Percentiles rank a stretch among this genome's conserved stretches.
phyloP scores from a whole-genome alignment of 2,329 filamentous ascomycete species.

The Alternaria longipes region DNA sequence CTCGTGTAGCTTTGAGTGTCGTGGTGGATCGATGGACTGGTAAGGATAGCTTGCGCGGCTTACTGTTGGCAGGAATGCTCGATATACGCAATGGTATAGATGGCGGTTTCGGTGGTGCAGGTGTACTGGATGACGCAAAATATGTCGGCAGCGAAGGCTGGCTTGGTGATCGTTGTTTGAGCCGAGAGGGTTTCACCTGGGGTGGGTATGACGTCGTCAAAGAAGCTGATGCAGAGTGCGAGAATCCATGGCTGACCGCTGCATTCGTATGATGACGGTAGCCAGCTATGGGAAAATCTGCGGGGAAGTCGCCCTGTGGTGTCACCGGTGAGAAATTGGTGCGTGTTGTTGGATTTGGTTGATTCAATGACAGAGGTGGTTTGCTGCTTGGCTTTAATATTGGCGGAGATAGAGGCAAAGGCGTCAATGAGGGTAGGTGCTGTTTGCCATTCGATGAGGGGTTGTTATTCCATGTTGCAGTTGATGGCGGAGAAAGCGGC shows the following conservation, averaged over 20 bases:
- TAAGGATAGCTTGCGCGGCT: slow-evolving; percentile 46
- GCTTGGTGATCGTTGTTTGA: slow-evolving; percentile 32
- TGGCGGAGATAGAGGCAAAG: slow-evolving; percentile 46
- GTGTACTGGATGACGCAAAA: slow-evolving; percentile 20
- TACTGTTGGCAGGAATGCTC: slow-evolving; percentile 43
- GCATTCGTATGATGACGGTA: slow-evolving; percentile 17
- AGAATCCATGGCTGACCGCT: slow-evolving; percentile 9
- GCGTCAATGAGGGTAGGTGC: slow-evolving; percentile 35
- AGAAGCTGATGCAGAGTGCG: slow-evolving; percentile 37
- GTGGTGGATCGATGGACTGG: slow-evolving; percentile 30
- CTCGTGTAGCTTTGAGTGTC: slow-evolving; percentile 15
- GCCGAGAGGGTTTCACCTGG: slow-evolving; percentile 3
- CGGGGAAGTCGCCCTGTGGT: slow-evolving; percentile 23
- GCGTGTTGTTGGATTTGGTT: slow-evolving; percentile 45
- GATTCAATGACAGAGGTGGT: slow-evolving; percentile 42
- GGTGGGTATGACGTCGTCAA: slow-evolving; percentile 18
- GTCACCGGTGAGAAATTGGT: slow-evolving; percentile 39
- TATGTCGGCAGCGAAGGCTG: slow-evolving; percentile 33
- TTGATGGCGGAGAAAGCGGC: slow-evolving; percentile 37
- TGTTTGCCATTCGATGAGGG: slow-evolving; percentile 27
- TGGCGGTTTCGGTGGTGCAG: slow-evolving; percentile 27
- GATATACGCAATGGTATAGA: slow-evolving; percentile 48
- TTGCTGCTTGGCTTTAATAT: slow-evolving; percentile 46
- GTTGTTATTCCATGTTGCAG: slow-evolving; percentile 24
- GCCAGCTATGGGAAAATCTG: slow-evolving; percentile 24